Evolutionary conservation across 148 eudicot species (phyloP).

Genomic region (Agrostemma githago): DNA sequence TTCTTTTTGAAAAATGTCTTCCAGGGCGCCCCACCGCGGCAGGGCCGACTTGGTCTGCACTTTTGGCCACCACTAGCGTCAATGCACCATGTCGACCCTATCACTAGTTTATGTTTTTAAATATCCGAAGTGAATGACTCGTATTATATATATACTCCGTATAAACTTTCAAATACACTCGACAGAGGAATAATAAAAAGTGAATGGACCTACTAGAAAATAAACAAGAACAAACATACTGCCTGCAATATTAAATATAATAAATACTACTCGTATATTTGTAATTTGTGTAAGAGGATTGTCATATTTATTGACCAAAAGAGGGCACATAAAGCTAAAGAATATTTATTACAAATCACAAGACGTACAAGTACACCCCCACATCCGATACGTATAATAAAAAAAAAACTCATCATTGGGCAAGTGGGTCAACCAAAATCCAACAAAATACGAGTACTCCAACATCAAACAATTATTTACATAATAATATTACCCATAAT

Average conservation of each 20-base stretch:
- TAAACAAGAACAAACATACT: conserved; percentile 15
- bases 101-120: too few relatives aligned
- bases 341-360: conserved; percentile 26
- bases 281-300: not conserved
- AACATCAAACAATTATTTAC: conserved; percentile 22
- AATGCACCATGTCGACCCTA: too few relatives aligned
- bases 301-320: conserved; percentile 27
- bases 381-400: not conserved
- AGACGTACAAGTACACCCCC: conserved; percentile 7
- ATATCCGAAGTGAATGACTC: too few relatives aligned
- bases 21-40: too few relatives aligned
- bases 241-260: not conserved
- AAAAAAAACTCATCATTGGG: conserved; percentile 12
- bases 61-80: too few relatives aligned
- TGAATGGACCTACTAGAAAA: conserved; percentile 8
- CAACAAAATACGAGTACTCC: conserved; percentile 17
- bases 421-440: conserved; percentile 28
- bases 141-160: too few relatives aligned
- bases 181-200: not conserved
- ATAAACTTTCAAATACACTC: not conserved
- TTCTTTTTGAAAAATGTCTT: too few relatives aligned
- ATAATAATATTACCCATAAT: conserved; percentile 13
- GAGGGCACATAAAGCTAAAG: conserved; percentile 3
- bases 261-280: too few relatives aligned
- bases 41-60: too few relatives aligned